A percentile compares a stretch with the other conserved stretches of the same genome.
phyloP scores from a whole-genome alignment of 176 grass and related monocot species.

The Juncus effusus region DNA sequence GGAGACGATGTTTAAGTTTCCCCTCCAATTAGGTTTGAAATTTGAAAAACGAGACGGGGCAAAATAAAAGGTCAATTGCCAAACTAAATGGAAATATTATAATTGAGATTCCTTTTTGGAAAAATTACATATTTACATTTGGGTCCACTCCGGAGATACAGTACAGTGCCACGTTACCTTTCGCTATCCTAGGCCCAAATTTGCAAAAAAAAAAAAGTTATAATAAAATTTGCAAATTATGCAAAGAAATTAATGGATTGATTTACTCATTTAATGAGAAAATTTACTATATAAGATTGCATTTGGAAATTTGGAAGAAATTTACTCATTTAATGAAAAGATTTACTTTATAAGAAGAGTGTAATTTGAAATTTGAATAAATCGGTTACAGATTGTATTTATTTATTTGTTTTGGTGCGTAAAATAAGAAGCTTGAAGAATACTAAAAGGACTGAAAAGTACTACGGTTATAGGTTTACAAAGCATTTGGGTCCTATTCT shows the following conservation, averaged over 20 bases:
- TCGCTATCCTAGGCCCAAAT: slow-evolving; percentile 14
- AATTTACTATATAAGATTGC: neutral
- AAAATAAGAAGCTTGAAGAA: slow-evolving; percentile 24
- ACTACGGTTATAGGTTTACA: slow-evolving; percentile 21
- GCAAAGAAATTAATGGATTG: neutral
- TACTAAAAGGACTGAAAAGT: slow-evolving; percentile 9
- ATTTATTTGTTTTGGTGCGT: neutral
- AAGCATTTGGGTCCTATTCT: slow-evolving; percentile 11
- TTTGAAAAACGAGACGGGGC: slow-evolving; percentile 16
- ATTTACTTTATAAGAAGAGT: too few species aligned
- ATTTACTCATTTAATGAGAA: neutral
- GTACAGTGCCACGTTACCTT: slow-evolving; percentile 25
- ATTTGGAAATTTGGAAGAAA: neutral
- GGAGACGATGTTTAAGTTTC: neutral
- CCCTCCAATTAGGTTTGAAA: slow-evolving; percentile 13
- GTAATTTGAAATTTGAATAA: neutral
- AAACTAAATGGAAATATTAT: slow-evolving; percentile 14
- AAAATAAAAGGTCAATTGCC: neutral
- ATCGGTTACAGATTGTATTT: neutral
- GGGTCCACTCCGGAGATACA: neutral
- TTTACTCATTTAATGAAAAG: neutral
- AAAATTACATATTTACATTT: neutral
- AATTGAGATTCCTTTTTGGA: slow-evolving; percentile 8
- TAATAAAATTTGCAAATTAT: neutral
- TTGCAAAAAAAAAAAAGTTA: neutral